Evolutionary conservation across 2,329 filamentous ascomycete genomes (phyloP), one percentile per base, ranked within the genome.

Genomic region (Aspergillus sp.): DNA sequence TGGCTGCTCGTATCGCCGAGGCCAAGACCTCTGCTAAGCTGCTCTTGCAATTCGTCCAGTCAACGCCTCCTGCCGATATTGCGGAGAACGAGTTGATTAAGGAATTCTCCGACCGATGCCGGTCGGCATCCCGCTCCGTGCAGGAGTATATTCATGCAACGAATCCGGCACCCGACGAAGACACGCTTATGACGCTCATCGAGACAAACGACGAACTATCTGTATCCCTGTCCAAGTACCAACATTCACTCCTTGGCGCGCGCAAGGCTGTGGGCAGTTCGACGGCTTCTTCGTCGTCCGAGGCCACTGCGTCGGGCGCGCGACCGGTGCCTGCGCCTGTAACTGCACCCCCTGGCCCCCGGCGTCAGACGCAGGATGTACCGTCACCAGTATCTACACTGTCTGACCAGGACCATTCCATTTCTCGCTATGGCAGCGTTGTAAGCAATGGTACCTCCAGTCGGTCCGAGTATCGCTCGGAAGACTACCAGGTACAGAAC

Each of bases 171-270:
- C 90, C 91, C 0, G 93, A 97, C 65, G 91, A 95, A 58, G 86
- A 95, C 54, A 97, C 91, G 1, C 89, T 97, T 79, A 83, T 93
- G 61, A 90, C 83, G 10, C 73, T 98, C 49, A 95, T 98, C 59
- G 90, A 96, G 66, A 93, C 89, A 10, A 95, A 95, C 62, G 93
- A 97, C 66, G 86, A 91, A 61, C 75, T 98, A 28, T 87, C 88
- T 48, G 81, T 87, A 36, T 85, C 90, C 0, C 75, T 91, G 33
- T 93, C 83, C 51, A 83, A 89, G 61, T 88, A 96, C 65, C 88
- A 95, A 66, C 82, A 90, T 43, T 85, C 89, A 7, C 72, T 94
- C 33, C 70, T 84, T 6, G 70, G 76, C 48, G 81, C 80, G 7
- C 71, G 81, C 37, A 73, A 76, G 42, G 50, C 54, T 5, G 44